phyloP scores from a whole-genome alignment of 192 early-diverging fungal species.

The Podila epicladia region DNA sequence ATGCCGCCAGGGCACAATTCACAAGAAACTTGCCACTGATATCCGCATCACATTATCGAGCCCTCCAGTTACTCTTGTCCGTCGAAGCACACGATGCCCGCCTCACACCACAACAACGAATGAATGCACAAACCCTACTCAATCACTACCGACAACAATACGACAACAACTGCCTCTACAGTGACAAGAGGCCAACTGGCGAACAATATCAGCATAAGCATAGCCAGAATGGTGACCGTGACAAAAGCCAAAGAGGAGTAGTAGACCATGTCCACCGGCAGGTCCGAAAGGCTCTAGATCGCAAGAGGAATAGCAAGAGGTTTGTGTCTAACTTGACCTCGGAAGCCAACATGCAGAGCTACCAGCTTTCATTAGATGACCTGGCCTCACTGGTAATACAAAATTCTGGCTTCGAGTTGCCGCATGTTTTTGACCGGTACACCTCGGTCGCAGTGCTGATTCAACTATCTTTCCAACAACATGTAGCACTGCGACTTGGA shows the following conservation, averaged over 20 bases:
- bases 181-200: not conserved
- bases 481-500: slow-evolving; percentile 29
- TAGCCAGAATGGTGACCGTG: not conserved
- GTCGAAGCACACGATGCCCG: slow-evolving; percentile 35
- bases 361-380: slow-evolving; percentile 12
- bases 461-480: not conserved
- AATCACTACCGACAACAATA: slow-evolving; percentile 33
- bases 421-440: not conserved
- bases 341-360: slow-evolving; percentile 8
- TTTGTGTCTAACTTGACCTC: slow-evolving; percentile 20
- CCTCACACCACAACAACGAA: slow-evolving; percentile 25
- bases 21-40: slow-evolving; percentile 26
- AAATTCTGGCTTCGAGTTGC: not conserved
- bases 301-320: slow-evolving; percentile 2
- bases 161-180: slow-evolving; percentile 14
- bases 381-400: slow-evolving; percentile 15
- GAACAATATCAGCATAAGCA: not conserved
- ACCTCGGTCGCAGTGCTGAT: not conserved
- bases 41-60: slow-evolving; percentile 29
- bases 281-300: slow-evolving; percentile 18
- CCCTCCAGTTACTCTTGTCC: slow-evolving; percentile 27
- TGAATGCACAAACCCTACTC: slow-evolving; percentile 33
- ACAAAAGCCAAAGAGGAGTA: not conserved
- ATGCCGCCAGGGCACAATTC: slow-evolving; percentile 17
- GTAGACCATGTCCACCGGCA: slow-evolving; percentile 16